Percentiles rank a stretch among this genome's conserved stretches.
phyloP scores from a whole-genome alignment of 139 green algal genomes.

The Chlamydomonas schloesseri region DNA sequence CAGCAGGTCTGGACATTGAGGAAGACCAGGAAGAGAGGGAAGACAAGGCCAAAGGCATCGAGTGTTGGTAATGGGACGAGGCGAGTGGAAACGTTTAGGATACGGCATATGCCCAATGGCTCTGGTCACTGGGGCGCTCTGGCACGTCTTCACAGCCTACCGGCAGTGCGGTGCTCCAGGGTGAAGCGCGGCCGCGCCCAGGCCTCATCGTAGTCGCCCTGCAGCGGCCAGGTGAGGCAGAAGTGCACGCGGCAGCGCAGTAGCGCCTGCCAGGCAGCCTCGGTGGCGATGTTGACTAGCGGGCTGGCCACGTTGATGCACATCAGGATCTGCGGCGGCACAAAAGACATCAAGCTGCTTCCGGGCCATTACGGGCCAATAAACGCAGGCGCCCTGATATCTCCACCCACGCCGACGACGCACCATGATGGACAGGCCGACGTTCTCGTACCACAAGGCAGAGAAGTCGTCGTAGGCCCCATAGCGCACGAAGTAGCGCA shows the following conservation, averaged over 20 bases:
- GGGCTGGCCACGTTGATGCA: conserved; percentile 21
- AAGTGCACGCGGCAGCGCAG: conserved; percentile 41
- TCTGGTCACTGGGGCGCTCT: too few species aligned
- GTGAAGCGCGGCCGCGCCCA: conserved; percentile 53
- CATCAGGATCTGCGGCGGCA: too few species aligned
- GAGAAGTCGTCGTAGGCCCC: conserved; percentile 63
- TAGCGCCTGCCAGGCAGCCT: neutral
- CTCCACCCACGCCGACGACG: too few species aligned
- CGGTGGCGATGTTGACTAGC: conserved; percentile 5
- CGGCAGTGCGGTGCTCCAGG: conserved; percentile 55
- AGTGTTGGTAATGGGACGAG: too few species aligned
- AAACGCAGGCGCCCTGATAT: too few species aligned
- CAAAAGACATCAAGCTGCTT: too few species aligned
- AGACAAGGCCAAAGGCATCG: too few species aligned
- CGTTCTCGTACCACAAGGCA: conserved; percentile 60
- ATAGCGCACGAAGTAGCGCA: conserved; percentile 41
- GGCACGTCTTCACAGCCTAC: neutral
- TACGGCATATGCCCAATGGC: too few species aligned
- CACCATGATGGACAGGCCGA: conserved; percentile 64
- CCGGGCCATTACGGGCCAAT: too few species aligned
- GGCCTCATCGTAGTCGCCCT: conserved; percentile 50
- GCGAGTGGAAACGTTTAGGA: too few species aligned
- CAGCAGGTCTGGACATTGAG: conserved; percentile 64
- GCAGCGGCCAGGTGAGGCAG: conserved; percentile 44
- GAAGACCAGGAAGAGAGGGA: too few species aligned